Conservation (phyloP, 306 rosid genomes). For the Rosa multiflora region DNA sequence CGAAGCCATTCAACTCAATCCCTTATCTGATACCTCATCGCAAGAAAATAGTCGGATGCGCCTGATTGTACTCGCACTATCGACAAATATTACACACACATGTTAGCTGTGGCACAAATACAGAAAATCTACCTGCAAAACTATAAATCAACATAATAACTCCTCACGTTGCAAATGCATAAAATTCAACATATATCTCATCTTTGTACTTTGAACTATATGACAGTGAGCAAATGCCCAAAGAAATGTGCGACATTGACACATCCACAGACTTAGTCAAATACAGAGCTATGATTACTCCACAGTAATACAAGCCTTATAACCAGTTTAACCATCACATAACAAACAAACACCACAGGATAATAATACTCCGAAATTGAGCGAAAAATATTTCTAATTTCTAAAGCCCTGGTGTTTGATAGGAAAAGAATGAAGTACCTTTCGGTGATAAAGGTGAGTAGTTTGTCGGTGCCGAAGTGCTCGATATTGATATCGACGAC, state of each 20-base stretch:
- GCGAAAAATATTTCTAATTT: too few species aligned
- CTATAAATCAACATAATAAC: too few species aligned
- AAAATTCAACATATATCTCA: neutral
- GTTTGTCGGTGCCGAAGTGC: constrained; percentile 34
- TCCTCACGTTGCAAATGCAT: neutral
- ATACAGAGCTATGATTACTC: too few species aligned
- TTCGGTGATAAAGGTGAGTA: neutral
- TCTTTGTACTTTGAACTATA: too few species aligned
- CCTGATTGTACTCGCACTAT: neutral
- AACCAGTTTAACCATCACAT: too few species aligned
- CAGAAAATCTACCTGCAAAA: too few species aligned
- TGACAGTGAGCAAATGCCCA: neutral
- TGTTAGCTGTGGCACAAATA: too few species aligned
- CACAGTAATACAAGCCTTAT: neutral
- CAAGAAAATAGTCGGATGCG: neutral
- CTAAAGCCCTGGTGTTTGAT: too few species aligned
- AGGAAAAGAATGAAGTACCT: neutral
- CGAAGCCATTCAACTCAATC: neutral
- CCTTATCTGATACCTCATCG: neutral
- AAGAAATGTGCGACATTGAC: too few species aligned
- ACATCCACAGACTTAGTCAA: neutral
- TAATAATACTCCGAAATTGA: too few species aligned
- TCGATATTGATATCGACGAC: constrained; percentile 42
- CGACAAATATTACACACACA: neutral
- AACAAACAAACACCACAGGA: too few species aligned